phyloP scores from a whole-genome alignment of 75 land plant genomes.

The Isoetes taiwanensis region DNA sequence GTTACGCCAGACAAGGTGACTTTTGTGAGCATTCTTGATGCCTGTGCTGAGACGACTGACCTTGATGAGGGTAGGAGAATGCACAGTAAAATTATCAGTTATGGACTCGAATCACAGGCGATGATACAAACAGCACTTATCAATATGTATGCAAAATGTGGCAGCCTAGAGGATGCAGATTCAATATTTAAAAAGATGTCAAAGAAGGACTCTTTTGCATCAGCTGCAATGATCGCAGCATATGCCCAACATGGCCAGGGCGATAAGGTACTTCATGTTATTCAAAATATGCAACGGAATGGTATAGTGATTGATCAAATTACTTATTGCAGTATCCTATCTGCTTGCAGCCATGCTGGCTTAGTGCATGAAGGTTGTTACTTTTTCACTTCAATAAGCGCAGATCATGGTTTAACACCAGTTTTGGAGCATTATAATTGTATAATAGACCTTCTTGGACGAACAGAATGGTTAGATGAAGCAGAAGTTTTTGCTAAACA shows the following conservation, averaged over 20 bases:
- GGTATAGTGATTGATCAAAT: constrained; percentile 27
- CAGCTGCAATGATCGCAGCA: constrained; percentile 39
- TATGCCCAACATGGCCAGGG: constrained; percentile 23
- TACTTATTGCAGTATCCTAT: constrained; percentile 24
- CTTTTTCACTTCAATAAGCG: not conserved
- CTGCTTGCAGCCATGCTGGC: constrained; percentile 20
- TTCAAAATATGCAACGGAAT: constrained; percentile 22
- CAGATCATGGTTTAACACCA: constrained; percentile 1
- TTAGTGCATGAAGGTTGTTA: not conserved
- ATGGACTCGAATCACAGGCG: too few species aligned
- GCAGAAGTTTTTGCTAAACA: constrained; percentile 1
- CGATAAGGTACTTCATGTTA: constrained; percentile 26
- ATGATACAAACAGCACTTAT: too few species aligned
- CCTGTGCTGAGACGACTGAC: too few species aligned
- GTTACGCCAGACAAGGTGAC: not conserved
- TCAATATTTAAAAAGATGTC: too few species aligned
- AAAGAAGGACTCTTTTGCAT: too few species aligned
- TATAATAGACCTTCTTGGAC: constrained; percentile 11
- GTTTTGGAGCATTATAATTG: constrained; percentile 10
- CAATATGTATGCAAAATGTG: too few species aligned
- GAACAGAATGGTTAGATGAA: not conserved
- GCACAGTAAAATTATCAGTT: too few species aligned
- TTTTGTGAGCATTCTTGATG: too few species aligned
- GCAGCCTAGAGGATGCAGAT: too few species aligned
- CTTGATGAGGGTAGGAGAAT: too few species aligned